phyloP scores from a whole-genome alignment of 345 rosid genomes.

The Nasturtium officinale region DNA sequence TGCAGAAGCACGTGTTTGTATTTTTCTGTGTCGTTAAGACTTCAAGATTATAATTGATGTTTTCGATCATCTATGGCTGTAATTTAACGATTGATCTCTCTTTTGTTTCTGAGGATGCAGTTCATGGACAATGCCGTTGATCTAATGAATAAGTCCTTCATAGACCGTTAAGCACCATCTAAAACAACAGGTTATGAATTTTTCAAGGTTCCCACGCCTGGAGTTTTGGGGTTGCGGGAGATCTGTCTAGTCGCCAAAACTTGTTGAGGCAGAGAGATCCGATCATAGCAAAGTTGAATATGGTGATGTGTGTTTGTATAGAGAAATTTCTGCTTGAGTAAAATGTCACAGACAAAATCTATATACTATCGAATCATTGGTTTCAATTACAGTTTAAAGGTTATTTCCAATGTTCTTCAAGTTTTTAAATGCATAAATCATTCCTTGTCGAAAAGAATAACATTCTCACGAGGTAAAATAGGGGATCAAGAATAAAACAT shows the following conservation, averaged over 20 bases:
- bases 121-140: conserved; percentile 84
- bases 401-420: background rate
- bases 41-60: background rate
- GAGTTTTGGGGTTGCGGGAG: conserved; percentile 34
- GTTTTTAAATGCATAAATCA: background rate
- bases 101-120: conserved; percentile 52
- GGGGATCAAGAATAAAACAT: background rate
- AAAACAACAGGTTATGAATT: background rate
- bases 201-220: conserved; percentile 20
- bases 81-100: background rate
- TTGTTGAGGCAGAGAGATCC: conserved; percentile 28
- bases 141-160: conserved; percentile 87
- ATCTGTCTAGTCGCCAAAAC: conserved; percentile 18
- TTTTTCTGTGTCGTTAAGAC: background rate
- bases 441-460: background rate
- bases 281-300: conserved; percentile 25
- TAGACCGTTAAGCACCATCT: conserved; percentile 55
- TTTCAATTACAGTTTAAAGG: conserved; percentile 7
- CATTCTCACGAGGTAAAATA: background rate
- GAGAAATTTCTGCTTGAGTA: conserved; percentile 7
- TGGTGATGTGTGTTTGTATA: conserved; percentile 22
- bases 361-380: conserved; percentile 18
- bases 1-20: background rate
- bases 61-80: background rate
- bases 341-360: background rate